These are phyloP conservation scores for Kwoniella dendrophila DNA, from an alignment of 768 basidiomycete genomes.

Conservation along the genomic window DNA sequence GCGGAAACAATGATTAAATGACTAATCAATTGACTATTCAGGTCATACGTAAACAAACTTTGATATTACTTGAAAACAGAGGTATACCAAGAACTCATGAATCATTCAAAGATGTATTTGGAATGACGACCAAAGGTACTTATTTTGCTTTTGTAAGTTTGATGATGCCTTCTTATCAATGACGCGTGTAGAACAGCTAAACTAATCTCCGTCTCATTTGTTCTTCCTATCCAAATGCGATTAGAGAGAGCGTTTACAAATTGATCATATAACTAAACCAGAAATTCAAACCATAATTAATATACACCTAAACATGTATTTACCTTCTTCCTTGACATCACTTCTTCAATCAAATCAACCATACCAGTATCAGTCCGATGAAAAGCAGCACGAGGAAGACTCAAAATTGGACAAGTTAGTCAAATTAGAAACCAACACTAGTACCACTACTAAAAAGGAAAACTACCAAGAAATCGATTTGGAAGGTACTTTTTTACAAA, in stretches of 20 bases:
- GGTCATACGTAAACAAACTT: constrained; percentile 50
- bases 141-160: constrained; percentile 51
- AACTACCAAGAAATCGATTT: constrained; percentile 21
- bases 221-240: no score
- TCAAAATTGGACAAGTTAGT: not conserved
- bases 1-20: constrained; percentile 14
- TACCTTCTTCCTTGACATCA: constrained; percentile 30
- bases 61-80: constrained; percentile 39
- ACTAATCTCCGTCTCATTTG: no score
- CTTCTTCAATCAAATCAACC: not conserved
- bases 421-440: not conserved
- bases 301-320: constrained; percentile 46
- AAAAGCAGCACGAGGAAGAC: no score
- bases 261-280: constrained; percentile 26
- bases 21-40: constrained; percentile 5
- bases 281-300: constrained; percentile 34
- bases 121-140: constrained; percentile 47
- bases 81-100: constrained; percentile 39
- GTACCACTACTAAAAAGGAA: constrained; percentile 12
- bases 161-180: not conserved
- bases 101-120: constrained; percentile 52
- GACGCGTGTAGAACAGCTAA: no score
- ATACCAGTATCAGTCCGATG: no score
- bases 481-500: constrained; percentile 21
- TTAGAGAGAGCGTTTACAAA: constrained; percentile 38